Conservation (phyloP, 176 grass and related monocot genomes). For the Avena sativa region DNA sequence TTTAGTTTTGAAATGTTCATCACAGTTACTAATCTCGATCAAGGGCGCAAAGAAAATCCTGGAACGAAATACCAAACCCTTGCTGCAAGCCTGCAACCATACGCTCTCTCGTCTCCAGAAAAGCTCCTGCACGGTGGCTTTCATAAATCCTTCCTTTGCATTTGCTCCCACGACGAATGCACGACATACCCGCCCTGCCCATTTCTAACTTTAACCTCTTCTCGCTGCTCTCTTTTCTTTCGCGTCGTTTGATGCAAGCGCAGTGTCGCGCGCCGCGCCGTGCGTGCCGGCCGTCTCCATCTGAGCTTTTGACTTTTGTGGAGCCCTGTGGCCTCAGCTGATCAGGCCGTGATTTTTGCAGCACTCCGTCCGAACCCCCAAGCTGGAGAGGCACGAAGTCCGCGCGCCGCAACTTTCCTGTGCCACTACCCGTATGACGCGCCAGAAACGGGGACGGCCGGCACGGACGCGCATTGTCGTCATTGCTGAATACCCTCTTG, state of each 20-base stretch:
- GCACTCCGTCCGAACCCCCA: background rate
- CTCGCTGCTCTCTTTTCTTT: background rate
- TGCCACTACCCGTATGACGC: conserved; percentile 16
- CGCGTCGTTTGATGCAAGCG: conserved; percentile 21
- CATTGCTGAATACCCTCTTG: conserved; percentile 2
- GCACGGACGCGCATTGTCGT: conserved; percentile 9
- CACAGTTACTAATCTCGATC: too few relatives aligned
- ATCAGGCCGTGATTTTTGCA: conserved; percentile 30
- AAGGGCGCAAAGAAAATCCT: too few relatives aligned
- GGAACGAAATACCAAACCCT: too few relatives aligned
- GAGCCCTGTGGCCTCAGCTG: background rate
- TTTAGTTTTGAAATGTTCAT: too few relatives aligned
- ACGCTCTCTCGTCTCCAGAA: too few relatives aligned
- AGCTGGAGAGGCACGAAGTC: background rate
- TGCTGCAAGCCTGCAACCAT: too few relatives aligned
- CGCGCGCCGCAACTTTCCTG: conserved; percentile 15
- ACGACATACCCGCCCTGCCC: background rate
- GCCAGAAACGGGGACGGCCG: conserved; percentile 15
- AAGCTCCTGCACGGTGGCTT: too few relatives aligned
- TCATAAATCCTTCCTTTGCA: too few relatives aligned
- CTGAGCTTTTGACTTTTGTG: conserved; percentile 19
- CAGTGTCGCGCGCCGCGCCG: conserved; percentile 8
- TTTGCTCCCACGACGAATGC: too few relatives aligned
- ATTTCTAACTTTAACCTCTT: background rate
- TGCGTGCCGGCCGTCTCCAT: conserved; percentile 17